phyloP scores from a whole-genome alignment of 225 moss, liverwort and hornwort species.

The Anthoceros angustus region DNA sequence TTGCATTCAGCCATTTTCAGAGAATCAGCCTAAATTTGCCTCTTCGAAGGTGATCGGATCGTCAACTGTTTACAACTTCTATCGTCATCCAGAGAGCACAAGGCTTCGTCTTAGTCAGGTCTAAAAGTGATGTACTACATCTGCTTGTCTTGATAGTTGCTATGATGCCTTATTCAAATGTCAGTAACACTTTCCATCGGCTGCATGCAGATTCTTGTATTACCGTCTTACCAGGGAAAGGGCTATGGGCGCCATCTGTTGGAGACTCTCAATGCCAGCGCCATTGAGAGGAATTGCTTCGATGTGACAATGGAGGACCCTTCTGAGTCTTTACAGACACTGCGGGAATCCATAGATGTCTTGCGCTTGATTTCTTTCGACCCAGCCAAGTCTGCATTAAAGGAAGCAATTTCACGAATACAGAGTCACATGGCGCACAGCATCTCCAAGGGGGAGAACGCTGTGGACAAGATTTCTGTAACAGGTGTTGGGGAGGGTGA shows the following conservation, averaged over 20 bases:
- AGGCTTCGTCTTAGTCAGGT: constrained; percentile 93
- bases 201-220: constrained; percentile 55
- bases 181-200: background rate
- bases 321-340: constrained; percentile 58
- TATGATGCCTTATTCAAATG: background rate
- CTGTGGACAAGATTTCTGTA: constrained; percentile 21
- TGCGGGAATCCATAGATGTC: constrained; percentile 87
- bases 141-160: background rate
- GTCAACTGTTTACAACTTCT: constrained; percentile 78
- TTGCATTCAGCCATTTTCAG: constrained; percentile 51
- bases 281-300: constrained; percentile 42
- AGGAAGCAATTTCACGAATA: constrained; percentile 22
- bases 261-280: constrained; percentile 48
- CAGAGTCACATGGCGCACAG: constrained; percentile 9
- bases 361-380: constrained; percentile 51
- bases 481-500: constrained; percentile 7
- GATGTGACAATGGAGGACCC: constrained; percentile 98
- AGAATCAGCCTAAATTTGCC: constrained; percentile 11
- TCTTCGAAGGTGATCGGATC: constrained; percentile 44
- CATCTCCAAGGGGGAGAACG: constrained; percentile 12
- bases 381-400: constrained; percentile 22
- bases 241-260: constrained; percentile 65
- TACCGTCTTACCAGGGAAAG: constrained; percentile 74
- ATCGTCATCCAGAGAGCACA: constrained; percentile 80
- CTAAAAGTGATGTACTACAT: no score